Percentiles rank a stretch among this genome's conserved stretches.
Conservation (phyloP, 2,329 filamentous ascomycete genomes). For the Cladosporium sphaerospermum region DNA sequence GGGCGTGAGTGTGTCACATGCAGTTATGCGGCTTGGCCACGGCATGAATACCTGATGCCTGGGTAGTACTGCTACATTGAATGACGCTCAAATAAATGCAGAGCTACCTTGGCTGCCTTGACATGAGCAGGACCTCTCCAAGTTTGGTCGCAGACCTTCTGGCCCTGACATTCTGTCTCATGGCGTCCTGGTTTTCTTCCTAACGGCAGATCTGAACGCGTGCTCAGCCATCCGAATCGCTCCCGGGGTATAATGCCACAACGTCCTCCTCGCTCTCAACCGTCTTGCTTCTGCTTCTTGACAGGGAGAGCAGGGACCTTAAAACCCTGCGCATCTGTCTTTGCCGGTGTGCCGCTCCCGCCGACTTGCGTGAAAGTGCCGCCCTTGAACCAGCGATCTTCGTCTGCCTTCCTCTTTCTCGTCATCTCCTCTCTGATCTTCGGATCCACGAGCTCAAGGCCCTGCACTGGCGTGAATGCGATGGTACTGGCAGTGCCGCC, state of each 20-base stretch:
- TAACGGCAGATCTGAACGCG: no score
- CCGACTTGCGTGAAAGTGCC: constrained; percentile 93
- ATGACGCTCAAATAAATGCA: no score
- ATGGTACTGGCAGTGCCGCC: constrained; percentile 64
- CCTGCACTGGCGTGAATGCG: constrained; percentile 90
- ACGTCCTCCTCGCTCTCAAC: background rate
- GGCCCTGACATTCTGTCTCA: no score
- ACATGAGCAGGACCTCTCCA: no score
- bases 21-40: no score
- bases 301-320: constrained; percentile 68
- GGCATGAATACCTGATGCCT: no score
- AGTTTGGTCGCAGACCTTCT: no score
- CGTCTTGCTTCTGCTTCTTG: constrained; percentile 53
- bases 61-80: no score
- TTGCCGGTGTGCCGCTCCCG: constrained; percentile 37
- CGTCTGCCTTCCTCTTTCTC: constrained; percentile 86
- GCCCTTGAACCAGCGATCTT: constrained; percentile 93
- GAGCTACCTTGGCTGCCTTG: no score
- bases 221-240: no score
- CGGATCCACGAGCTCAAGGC: constrained; percentile 89
- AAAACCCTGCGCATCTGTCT: constrained; percentile 59
- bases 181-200: no score
- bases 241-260: background rate
- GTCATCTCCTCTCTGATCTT: constrained; percentile 82
- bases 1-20: no score